phyloP scores from a whole-genome alignment of 1,139 yeast species.

The Petasospora fabianii region DNA sequence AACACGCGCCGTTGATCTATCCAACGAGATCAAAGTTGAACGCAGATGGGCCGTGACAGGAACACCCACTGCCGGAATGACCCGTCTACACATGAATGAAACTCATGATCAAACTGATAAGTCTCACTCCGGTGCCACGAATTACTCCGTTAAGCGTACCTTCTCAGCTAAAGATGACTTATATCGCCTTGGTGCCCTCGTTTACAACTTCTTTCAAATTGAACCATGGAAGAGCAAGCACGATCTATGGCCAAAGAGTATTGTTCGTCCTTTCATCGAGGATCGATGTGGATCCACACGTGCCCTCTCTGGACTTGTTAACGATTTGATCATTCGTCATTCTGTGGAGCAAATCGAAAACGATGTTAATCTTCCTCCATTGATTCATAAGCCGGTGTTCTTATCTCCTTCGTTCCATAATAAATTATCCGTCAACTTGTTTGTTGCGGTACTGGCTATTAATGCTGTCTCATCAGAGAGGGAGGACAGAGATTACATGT shows the following conservation, averaged over 20 bases:
- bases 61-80: constrained; percentile 69
- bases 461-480: constrained; percentile 74
- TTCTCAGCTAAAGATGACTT: constrained; percentile 51
- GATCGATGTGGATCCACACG: constrained; percentile 38
- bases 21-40: constrained; percentile 49
- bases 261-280: constrained; percentile 46
- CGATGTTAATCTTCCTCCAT: constrained; percentile 55
- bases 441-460: constrained; percentile 63
- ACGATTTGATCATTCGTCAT: constrained; percentile 53
- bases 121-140: too few species aligned
- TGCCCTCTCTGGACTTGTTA: constrained; percentile 40
- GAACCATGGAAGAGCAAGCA: constrained; percentile 54
- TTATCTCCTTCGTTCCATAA: constrained; percentile 61
- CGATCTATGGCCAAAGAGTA: constrained; percentile 43
- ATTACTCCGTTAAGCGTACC: constrained; percentile 33
- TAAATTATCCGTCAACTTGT: constrained; percentile 55
- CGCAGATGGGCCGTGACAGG: constrained; percentile 74
- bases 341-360: constrained; percentile 46
- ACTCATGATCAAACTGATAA: constrained; percentile 7
- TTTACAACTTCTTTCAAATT: constrained; percentile 51
- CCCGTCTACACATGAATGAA: constrained; percentile 46
- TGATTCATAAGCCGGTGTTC: constrained; percentile 55
- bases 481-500: constrained; percentile 65
- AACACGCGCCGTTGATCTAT: constrained; percentile 47
- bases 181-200: constrained; percentile 47